These are phyloP conservation scores for Begonia peltatifolia DNA, from an alignment of 306 rosid species.

Conservation along the genomic window DNA sequence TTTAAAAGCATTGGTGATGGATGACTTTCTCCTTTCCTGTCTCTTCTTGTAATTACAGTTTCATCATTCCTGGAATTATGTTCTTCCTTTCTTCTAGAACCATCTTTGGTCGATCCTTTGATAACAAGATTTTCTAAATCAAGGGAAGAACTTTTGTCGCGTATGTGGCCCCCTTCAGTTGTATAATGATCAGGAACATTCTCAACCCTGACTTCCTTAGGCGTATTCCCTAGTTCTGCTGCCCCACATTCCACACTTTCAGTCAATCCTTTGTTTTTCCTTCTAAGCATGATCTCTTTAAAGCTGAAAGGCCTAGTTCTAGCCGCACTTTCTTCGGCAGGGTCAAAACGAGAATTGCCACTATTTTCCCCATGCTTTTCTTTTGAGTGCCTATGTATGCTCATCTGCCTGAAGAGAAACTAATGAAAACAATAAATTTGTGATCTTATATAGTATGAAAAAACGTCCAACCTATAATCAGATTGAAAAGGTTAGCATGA, in stretches of 20 bases:
- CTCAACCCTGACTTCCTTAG: conserved; percentile 22
- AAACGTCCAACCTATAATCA: background rate
- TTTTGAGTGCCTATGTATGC: conserved; percentile 26
- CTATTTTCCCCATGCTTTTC: conserved; percentile 26
- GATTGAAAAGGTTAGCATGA: background rate
- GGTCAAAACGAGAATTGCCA: conserved; percentile 17
- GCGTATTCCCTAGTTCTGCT: conserved; percentile 14
- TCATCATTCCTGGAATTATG: conserved; percentile 24
- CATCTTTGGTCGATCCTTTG: conserved; percentile 23
- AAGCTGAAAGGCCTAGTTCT: conserved; percentile 80
- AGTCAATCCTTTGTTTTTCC: conserved; percentile 37
- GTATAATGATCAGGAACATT: conserved; percentile 24
- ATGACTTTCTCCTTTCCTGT: conserved; percentile 13
- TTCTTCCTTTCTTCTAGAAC: conserved; percentile 39
- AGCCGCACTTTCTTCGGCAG: conserved; percentile 66
- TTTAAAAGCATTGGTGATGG: conserved; percentile 22
- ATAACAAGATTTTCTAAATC: conserved; percentile 19
- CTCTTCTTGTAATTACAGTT: conserved; percentile 23
- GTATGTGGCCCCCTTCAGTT: conserved; percentile 17
- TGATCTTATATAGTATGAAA: background rate
- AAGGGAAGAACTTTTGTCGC: conserved; percentile 17
- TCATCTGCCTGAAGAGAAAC: conserved; percentile 34
- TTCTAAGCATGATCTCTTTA: conserved; percentile 69
- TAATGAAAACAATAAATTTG: background rate
- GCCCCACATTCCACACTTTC: conserved; percentile 29